Base-by-base conservation (phyloP, 345 rosid species). In the Populus davidiana region DNA sequence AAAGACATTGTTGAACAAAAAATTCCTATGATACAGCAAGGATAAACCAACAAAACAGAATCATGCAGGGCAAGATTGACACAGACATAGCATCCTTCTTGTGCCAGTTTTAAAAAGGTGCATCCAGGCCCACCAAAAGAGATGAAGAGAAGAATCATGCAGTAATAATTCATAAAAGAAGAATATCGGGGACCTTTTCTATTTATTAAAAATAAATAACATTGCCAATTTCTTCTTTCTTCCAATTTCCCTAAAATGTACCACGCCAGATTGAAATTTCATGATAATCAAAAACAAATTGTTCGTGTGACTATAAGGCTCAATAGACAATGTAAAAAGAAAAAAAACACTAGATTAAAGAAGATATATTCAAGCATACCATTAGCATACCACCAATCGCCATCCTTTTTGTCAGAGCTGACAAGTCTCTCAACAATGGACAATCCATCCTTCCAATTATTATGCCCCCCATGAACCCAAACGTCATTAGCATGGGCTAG, bases 401-500 rank as follows among this genome's bases (percentile, higher is more conserved):
- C 86, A 52, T 72, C 89, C 83, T 84, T 87, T 83, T 83, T 79
- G 76, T 83, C 86, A 67, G 81, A 76, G 65, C 76, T 81, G 56
- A 84, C 90, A 80, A 93, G 92, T 83, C 76, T 89, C 79, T 83
- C 91, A 43, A 74, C 80, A 54, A 95, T 86, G 73, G 92, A 85
- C 80, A 95, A 77, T 59, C 99, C 97, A 80, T 86, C 84, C 72
- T 23, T 85, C 99, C 99, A 95, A 69, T 89, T 91, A 81, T 93
- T 85, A 81, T 85, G 79, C n/a, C 98, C 98, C 41, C 97, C 99
- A 83, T 95, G 99, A 63, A 95, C 70, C 98, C 99, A 95, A 16
- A 95, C 63, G 69, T 95, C 95, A 52, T 84, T 85, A 50, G 93
- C 83, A 83, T 86, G 75, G 75, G 84, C 84, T 70, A 95, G 89